Conservation (phyloP, 176 grass and related monocot genomes). For the Canna indica region DNA sequence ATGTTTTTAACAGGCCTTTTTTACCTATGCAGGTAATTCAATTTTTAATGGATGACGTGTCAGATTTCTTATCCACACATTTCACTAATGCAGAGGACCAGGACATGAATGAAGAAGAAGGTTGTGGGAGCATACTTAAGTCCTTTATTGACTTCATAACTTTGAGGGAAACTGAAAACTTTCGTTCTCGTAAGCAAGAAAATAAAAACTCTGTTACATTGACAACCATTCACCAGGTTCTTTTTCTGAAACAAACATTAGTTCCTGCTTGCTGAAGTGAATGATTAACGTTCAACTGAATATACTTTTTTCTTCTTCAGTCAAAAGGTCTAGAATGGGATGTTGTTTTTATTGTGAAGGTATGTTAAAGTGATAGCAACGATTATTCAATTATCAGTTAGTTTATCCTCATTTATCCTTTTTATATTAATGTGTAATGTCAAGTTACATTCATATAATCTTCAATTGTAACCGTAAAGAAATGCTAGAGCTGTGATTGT, state of each 20-base stretch:
- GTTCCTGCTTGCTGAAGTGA: background rate
- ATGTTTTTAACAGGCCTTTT: background rate
- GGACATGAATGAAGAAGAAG: conserved; percentile 48
- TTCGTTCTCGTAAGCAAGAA: conserved; percentile 59
- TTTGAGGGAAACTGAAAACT: conserved; percentile 83
- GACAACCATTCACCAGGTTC: conserved; percentile 95
- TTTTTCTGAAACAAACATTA: conserved; percentile 4
- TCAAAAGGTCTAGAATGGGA: conserved; percentile 99
- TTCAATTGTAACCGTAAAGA: background rate
- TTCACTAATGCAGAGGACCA: conserved; percentile 47
- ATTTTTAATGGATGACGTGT: conserved; percentile 93
- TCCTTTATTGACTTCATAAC: conserved; percentile 76
- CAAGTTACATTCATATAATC: background rate
- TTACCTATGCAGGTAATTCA: conserved; percentile 62
- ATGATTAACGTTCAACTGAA: background rate
- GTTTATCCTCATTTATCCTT: background rate
- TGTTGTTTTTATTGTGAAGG: conserved; percentile 87
- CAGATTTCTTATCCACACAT: conserved; percentile 84
- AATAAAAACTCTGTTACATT: conserved; percentile 84
- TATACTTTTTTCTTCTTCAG: conserved; percentile 40
- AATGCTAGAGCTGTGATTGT: background rate
- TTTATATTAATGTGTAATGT: background rate
- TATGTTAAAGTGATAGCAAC: conserved; percentile 26
- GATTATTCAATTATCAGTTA: background rate
- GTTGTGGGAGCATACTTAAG: conserved; percentile 54